These are phyloP conservation scores for Botrytis squamosa DNA, from an alignment of 2,329 filamentous ascomycete genomes.

Conservation along the genomic window DNA sequence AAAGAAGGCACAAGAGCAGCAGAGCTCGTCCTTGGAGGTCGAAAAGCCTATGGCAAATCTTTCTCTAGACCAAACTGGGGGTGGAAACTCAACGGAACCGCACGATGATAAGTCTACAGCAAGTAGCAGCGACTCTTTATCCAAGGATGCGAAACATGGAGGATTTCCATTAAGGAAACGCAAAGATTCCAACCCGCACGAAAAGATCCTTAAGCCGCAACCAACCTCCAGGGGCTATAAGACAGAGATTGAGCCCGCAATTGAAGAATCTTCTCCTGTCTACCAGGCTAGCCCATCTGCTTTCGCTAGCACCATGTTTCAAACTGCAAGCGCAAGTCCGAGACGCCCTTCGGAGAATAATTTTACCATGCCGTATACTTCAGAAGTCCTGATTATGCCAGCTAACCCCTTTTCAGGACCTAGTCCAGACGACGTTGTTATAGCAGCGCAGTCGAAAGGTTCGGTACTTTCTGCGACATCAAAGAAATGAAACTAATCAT, in stretches of 20 bases:
- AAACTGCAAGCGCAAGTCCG: slow-evolving; percentile 30
- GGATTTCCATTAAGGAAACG: slow-evolving; percentile 38
- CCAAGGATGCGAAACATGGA: slow-evolving; percentile 23
- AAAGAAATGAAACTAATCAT: slow-evolving; percentile 41
- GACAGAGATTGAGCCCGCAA: slow-evolving; percentile 7
- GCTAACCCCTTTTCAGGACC: slow-evolving; percentile 73
- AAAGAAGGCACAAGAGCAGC: slow-evolving; percentile 72
- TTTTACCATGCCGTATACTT: slow-evolving; percentile 44
- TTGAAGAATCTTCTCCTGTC: slow-evolving; percentile 25
- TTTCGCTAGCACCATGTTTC: slow-evolving; percentile 47
- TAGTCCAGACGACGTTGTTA: slow-evolving; percentile 87
- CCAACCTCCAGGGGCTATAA: slow-evolving; percentile 12
- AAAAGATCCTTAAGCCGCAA: slow-evolving; percentile 31
- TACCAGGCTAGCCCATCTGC: slow-evolving; percentile 41
- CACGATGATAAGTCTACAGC: background rate
- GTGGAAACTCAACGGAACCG: background rate
- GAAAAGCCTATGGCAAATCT: slow-evolving; percentile 35
- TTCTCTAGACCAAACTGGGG: slow-evolving; percentile 19
- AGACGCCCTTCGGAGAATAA: slow-evolving; percentile 27
- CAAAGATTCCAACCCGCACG: slow-evolving; percentile 38
- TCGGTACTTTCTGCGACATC: slow-evolving; percentile 47
- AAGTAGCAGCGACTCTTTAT: background rate
- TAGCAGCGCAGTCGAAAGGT: slow-evolving; percentile 87
- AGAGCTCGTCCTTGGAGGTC: slow-evolving; percentile 28
- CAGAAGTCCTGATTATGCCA: slow-evolving; percentile 42